A percentile compares a stretch with the other conserved stretches of the same genome.
These are phyloP conservation scores for Boletus barrowsii DNA, from an alignment of 768 basidiomycete species.

Conservation along the genomic window DNA sequence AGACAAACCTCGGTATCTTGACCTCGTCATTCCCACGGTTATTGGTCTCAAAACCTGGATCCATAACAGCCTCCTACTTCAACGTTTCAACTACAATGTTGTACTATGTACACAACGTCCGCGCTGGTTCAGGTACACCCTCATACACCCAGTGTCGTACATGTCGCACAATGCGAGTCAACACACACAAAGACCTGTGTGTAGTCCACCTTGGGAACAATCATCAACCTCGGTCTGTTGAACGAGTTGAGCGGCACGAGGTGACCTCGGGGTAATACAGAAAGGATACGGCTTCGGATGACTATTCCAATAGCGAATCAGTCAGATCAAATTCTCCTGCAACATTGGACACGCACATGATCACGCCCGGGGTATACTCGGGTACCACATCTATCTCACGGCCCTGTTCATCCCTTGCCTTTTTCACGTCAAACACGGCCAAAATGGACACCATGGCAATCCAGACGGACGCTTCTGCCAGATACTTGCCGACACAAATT, in stretches of 20 bases:
- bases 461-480: conserved; percentile 26
- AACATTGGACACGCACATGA: conserved; percentile 19
- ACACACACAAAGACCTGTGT: too few species aligned
- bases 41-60: too few species aligned
- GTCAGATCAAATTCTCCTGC: neutral
- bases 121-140: neutral
- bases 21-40: too few species aligned
- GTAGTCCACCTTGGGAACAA: neutral
- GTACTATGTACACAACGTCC: neutral
- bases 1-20: too few species aligned
- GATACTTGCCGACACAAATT: conserved; percentile 27
- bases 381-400: conserved; percentile 24
- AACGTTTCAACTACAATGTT: neutral
- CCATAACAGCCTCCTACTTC: too few species aligned
- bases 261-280: conserved; percentile 18
- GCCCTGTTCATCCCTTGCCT: conserved; percentile 33
- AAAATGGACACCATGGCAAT: conserved; percentile 27
- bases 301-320: neutral
- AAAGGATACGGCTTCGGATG: conserved; percentile 19
- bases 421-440: conserved; percentile 25
- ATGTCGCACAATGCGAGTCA: too few species aligned
- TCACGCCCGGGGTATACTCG: conserved; percentile 25
- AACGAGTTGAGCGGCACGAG: conserved; percentile 7
- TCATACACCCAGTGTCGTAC: too few species aligned
- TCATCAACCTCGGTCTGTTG: conserved; percentile 11